Percentiles rank a stretch among this genome's conserved stretches.
These are phyloP conservation scores for Cordia subcordata DNA, from an alignment of 257 asterid genomes.

Conservation along the genomic window DNA sequence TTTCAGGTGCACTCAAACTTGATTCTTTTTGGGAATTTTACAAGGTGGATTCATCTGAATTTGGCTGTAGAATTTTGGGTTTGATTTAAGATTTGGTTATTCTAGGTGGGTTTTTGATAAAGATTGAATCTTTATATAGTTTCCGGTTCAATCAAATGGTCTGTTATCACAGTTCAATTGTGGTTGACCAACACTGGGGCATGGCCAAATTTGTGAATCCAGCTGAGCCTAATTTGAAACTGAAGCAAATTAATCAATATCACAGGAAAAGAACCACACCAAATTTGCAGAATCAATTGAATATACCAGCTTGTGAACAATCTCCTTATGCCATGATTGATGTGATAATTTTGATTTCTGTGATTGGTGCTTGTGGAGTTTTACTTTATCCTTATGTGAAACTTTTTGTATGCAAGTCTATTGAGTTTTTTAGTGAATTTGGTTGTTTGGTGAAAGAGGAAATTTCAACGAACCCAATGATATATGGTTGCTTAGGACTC, in stretches of 20 bases:
- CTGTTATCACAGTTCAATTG: slow-evolving; percentile 50
- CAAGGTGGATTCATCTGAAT: slow-evolving; percentile 28
- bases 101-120: slow-evolving; percentile 24
- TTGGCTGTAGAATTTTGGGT: slow-evolving; percentile 15
- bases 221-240: slow-evolving; percentile 40
- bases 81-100: slow-evolving; percentile 22
- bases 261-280: slow-evolving; percentile 34
- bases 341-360: slow-evolving; percentile 69
- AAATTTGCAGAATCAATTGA: slow-evolving; percentile 33
- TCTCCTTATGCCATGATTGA: slow-evolving; percentile 71
- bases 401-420: slow-evolving; percentile 26
- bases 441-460: slow-evolving; percentile 56
- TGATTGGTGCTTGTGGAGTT: slow-evolving; percentile 60
- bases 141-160: slow-evolving; percentile 59
- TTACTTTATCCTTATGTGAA: slow-evolving; percentile 58
- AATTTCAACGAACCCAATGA: slow-evolving; percentile 58
- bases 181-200: slow-evolving; percentile 54
- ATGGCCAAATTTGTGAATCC: slow-evolving; percentile 71
- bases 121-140: slow-evolving; percentile 30
- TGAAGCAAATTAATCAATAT: slow-evolving; percentile 53
- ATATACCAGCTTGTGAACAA: slow-evolving; percentile 65
- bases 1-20: slow-evolving; percentile 24
- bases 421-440: slow-evolving; percentile 47
- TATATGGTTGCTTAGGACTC: slow-evolving; percentile 77
- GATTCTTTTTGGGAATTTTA: slow-evolving; percentile 11